Evolutionary conservation across 2,329 filamentous ascomycete genomes (phyloP).

Genomic region (Hirsutella minnesotensis): DNA sequence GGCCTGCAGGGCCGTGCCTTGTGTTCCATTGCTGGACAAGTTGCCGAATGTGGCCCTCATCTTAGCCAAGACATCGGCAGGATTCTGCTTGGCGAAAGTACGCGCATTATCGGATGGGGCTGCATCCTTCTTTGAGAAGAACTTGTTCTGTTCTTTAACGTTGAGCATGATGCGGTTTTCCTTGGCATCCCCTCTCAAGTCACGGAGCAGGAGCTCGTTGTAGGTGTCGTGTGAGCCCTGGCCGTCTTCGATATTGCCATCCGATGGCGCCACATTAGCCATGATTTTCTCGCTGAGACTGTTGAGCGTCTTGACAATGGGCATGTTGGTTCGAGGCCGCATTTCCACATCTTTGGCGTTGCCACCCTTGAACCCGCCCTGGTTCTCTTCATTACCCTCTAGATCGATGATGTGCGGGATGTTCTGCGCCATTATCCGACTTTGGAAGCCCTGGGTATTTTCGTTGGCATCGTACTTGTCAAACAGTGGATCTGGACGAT

Average conservation of each 20-base stretch:
- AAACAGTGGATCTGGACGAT: slow-evolving; percentile 65
- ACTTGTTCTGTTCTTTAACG: slow-evolving; percentile 74
- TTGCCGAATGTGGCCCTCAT: slow-evolving; percentile 51
- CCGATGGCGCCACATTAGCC: slow-evolving; percentile 70
- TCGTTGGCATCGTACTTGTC: slow-evolving; percentile 75
- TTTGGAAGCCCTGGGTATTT: slow-evolving; percentile 42
- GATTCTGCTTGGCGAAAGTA: slow-evolving; percentile 57
- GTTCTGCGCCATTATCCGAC: slow-evolving; percentile 46
- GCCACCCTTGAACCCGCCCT: slow-evolving; percentile 68
- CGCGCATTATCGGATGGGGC: slow-evolving; percentile 30
- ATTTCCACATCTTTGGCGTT: slow-evolving; percentile 87
- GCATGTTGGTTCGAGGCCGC: slow-evolving; percentile 69
- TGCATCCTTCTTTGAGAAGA: slow-evolving; percentile 56
- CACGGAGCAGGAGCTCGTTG: slow-evolving; percentile 62
- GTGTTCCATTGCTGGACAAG: slow-evolving; percentile 33
- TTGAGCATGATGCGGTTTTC: slow-evolving; percentile 74
- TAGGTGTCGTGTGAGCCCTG: slow-evolving; percentile 60
- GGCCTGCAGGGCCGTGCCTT: slow-evolving; percentile 47
- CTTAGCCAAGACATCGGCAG: slow-evolving; percentile 52
- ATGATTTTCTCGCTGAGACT: slow-evolving; percentile 88
- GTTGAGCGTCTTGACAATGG: slow-evolving; percentile 82
- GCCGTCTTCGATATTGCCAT: slow-evolving; percentile 49
- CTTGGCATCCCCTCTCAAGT: slow-evolving; percentile 63
- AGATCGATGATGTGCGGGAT: slow-evolving; percentile 87
- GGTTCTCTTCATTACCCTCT: slow-evolving; percentile 88